phyloP scores from a whole-genome alignment of 2,329 filamentous ascomycete genomes.

The Triangularia verruculosa region DNA sequence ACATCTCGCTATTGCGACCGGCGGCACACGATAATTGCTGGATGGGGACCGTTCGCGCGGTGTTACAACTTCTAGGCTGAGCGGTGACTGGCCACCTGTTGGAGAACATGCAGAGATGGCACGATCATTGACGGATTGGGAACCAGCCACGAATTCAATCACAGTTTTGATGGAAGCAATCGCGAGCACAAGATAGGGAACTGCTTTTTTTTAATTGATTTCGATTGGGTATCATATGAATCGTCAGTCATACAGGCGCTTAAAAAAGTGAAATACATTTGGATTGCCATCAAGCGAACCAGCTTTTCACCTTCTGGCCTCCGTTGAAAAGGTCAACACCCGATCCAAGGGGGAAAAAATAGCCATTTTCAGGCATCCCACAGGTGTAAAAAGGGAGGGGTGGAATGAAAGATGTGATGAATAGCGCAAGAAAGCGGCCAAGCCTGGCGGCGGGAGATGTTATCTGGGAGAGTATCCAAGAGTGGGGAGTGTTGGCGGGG shows the following conservation, averaged over 20 bases:
- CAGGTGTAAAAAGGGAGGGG: not conserved
- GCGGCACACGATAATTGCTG: too few relatives aligned
- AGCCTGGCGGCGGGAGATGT: not conserved
- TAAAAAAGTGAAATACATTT: not conserved
- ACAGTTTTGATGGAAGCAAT: not conserved
- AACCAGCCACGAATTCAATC: too few relatives aligned
- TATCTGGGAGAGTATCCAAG: not conserved
- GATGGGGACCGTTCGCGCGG: too few relatives aligned
- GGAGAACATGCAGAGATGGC: too few relatives aligned
- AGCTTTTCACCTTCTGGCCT: not conserved
- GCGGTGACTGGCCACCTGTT: too few relatives aligned
- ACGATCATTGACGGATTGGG: too few relatives aligned
- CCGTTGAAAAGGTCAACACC: not conserved
- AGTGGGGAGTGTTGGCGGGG: not conserved
- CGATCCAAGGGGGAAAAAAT: not conserved
- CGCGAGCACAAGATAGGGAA: not conserved
- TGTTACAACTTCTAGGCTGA: too few relatives aligned
- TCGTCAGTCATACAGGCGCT: not conserved
- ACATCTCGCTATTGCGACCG: too few relatives aligned
- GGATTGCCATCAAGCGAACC: not conserved
- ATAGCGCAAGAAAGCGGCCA: not conserved
- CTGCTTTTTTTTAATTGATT: not conserved
- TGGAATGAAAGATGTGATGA: not conserved
- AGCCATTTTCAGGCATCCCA: not conserved
- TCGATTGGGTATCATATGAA: constrained; percentile 2